Conservation (phyloP, 2,329 filamentous ascomycete species). For the Ophiognomonia clavigignenti-juglandacearum region DNA sequence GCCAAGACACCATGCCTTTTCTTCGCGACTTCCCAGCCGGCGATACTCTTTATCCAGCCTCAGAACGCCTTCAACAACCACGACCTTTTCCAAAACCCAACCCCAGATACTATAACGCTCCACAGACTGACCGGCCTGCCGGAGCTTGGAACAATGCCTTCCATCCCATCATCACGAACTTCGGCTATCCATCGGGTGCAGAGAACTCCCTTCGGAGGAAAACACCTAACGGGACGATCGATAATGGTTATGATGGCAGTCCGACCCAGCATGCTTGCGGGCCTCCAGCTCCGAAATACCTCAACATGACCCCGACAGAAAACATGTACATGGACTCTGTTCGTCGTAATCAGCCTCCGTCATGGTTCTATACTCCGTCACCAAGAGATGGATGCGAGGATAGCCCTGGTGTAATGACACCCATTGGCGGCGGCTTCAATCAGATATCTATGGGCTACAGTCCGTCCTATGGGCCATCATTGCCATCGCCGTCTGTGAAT, state of each 20-base stretch:
- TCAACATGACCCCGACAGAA: conserved; percentile 61
- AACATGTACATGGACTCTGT: conserved; percentile 25
- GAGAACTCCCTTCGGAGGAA: conserved; percentile 79
- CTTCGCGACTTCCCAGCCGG: not conserved
- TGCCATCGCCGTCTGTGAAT: conserved; percentile 18
- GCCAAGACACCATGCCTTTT: not conserved
- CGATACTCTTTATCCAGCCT: not conserved
- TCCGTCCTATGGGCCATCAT: conserved; percentile 10
- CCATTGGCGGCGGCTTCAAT: not conserved
- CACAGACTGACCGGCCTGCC: conserved; percentile 20
- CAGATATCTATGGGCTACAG: conserved; percentile 10
- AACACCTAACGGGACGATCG: conserved; percentile 88
- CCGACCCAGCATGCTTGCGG: conserved; percentile 67
- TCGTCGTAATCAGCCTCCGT: conserved; percentile 17
- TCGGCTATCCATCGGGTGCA: conserved; percentile 10
- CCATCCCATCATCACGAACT: conserved; percentile 12
- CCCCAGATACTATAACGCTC: conserved; percentile 22
- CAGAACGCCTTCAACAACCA: conserved; percentile 5
- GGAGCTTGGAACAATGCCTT: conserved; percentile 10
- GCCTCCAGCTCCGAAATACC: conserved; percentile 76
- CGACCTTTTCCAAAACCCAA: conserved; percentile 17
- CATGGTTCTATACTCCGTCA: conserved; percentile 19
- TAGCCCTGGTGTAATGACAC: conserved; percentile 2
- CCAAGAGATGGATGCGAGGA: conserved; percentile 4
- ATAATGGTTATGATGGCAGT: conserved; percentile 86